Evolutionary conservation across 257 asterid species (phyloP).

Genomic region (Phtheirospermum japonicum): DNA sequence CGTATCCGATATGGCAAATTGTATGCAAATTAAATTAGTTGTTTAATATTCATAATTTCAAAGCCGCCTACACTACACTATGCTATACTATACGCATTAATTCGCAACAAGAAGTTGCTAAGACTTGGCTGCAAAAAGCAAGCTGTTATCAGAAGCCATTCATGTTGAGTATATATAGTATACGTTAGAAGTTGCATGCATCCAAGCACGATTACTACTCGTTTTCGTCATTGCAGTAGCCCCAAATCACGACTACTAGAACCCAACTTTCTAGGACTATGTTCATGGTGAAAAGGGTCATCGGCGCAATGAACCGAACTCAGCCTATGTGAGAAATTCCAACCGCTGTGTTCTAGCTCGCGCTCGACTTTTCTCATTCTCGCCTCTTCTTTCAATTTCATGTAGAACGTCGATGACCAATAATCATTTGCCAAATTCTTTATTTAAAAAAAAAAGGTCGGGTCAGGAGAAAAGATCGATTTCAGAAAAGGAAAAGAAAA

Average conservation of each 20-base stretch:
- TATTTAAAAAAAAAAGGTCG: not conserved
- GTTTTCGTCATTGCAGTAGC: conserved; percentile 29
- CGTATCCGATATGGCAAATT: too few species aligned
- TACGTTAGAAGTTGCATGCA: not conserved
- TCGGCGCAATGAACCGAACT: conserved; percentile 71
- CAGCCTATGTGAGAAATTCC: conserved; percentile 67
- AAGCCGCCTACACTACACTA: too few species aligned
- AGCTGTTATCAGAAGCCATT: conserved; percentile 7
- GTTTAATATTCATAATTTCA: too few species aligned
- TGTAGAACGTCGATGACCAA: conserved; percentile 65
- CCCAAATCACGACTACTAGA: conserved; percentile 42
- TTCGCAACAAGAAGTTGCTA: too few species aligned
- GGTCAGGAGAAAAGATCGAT: not conserved
- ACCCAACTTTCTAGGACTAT: conserved; percentile 47
- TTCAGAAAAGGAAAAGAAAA: too few species aligned
- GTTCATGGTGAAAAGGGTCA: conserved; percentile 78
- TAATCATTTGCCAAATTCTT: conserved; percentile 73
- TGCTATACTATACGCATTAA: too few species aligned
- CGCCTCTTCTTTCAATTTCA: conserved; percentile 65
- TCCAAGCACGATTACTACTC: not conserved
- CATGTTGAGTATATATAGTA: not conserved
- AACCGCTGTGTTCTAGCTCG: conserved; percentile 43
- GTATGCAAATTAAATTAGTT: too few species aligned
- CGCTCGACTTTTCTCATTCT: conserved; percentile 35
- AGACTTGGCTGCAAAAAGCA: too few species aligned